Evolutionary conservation across 2,329 filamentous ascomycete species (phyloP).

Genomic region (Hymenoscyphus fructigenus): DNA sequence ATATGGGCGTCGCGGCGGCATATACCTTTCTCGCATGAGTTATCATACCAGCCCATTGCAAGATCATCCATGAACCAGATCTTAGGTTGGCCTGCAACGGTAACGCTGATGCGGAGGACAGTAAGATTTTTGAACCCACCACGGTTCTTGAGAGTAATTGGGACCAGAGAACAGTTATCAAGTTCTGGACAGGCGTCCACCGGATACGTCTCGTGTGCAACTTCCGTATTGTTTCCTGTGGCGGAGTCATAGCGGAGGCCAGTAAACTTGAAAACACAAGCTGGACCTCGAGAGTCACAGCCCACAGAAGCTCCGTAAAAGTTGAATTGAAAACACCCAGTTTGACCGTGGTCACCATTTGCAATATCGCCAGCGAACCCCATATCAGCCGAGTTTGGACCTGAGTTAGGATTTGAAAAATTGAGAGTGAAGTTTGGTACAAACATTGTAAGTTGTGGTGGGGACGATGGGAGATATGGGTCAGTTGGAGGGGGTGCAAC

Average conservation of each 20-base stretch:
- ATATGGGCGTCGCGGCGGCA: constrained; percentile 37
- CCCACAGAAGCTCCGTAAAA: constrained; percentile 39
- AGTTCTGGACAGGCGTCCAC: constrained; percentile 36
- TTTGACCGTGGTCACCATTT: constrained; percentile 28
- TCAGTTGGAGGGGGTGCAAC: constrained; percentile 35
- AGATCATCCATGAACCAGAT: constrained; percentile 50
- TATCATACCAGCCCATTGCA: constrained; percentile 44
- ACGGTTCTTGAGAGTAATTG: constrained; percentile 32
- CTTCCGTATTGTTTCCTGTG: constrained; percentile 22
- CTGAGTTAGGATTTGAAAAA: constrained; percentile 15
- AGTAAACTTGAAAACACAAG: constrained; percentile 42
- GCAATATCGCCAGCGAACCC: constrained; percentile 32
- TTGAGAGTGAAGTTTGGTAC: constrained; percentile 31
- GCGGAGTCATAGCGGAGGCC: constrained; percentile 35
- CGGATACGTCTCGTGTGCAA: constrained; percentile 30
- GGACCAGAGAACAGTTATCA: constrained; percentile 35
- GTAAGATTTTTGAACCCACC: constrained; percentile 40
- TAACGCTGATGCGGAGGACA: constrained; percentile 43
- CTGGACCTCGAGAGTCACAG: constrained; percentile 38
- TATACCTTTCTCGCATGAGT: constrained; percentile 40
- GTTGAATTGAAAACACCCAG: constrained; percentile 41
- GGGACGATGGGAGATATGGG: constrained; percentile 35
- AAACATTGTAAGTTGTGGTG: constrained; percentile 36
- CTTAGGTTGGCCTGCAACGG: constrained; percentile 38
- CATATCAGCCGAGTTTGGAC: constrained; percentile 31